Evolutionary conservation across 345 rosid species (phyloP), one percentile per base, ranked within the genome.

Genomic region (Hevea brasiliensis): DNA sequence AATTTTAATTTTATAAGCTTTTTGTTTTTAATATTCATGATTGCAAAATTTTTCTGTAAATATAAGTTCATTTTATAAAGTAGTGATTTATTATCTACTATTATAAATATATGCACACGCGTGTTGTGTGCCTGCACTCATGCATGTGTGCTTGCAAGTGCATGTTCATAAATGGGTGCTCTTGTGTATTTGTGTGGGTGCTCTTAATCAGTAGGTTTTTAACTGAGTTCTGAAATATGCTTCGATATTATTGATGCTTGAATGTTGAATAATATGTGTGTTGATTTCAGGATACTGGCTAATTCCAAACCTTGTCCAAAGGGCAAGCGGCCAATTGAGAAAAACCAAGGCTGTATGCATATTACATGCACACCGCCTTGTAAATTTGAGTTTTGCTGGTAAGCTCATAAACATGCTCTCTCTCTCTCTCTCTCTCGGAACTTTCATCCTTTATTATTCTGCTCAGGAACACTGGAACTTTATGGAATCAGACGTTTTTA

Each of bases 311-410:
- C 84, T 14, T 81, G 84, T 42, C 84, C 84, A 29, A 77, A 73
- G 70, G 77, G 84, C 66, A 77, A 77, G 72, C 69, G 80, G 23
- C 84, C 84, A 7, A 81, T 81, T 53, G 84, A 81, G 78, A 81
- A 81, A 71, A 81, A 81, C 59, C 78, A 73, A 73, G 84, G 81
- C 20, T 77, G 84, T 56, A 81, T 76, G 78, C 84, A 81, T 55
- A 81, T 81, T 61, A 89, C 94, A 32, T 91, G 97, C 85, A 79
- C 82, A 32, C 96, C 96, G 42, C 94, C 94, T 26, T 91, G 96
- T 80, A 88, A 87, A 87, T 88, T 80, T 66, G 91, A 88, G 72
- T 90, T 90, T 76, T 88, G 92, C 80, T 88, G 96, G 96, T 88
- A 84, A 83, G 88, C 61, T 75, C 42, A 56, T 54, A 10, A 45